phyloP scores from a whole-genome alignment of 148 eudicot species.

The Heliamphora exappendiculata region DNA sequence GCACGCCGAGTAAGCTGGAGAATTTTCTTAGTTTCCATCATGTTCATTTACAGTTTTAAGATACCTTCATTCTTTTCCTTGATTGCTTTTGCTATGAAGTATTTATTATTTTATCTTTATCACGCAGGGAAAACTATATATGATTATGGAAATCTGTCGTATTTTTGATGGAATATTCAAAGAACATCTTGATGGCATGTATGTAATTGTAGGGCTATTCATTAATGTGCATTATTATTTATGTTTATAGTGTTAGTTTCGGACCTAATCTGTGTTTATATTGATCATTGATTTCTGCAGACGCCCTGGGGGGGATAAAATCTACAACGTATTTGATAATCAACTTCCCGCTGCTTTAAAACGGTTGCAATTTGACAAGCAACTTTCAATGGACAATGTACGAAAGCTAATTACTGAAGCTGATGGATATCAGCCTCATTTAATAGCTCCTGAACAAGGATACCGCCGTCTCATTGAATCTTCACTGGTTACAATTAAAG shows the following conservation, averaged over 20 bases:
- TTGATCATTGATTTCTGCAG: slow-evolving; percentile 10
- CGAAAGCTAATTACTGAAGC: slow-evolving; percentile 27
- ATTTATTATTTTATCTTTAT: background rate
- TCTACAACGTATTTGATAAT: slow-evolving; percentile 26
- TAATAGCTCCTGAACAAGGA: slow-evolving; percentile 31
- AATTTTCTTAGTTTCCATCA: background rate
- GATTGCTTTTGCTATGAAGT: background rate
- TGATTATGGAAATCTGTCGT: slow-evolving; percentile 92
- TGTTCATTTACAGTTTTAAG: background rate
- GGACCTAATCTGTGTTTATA: background rate
- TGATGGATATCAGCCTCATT: slow-evolving; percentile 33
- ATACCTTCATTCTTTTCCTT: background rate
- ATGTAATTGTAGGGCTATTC: slow-evolving; percentile 21
- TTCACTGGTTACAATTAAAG: slow-evolving; percentile 16
- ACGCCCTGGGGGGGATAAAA: slow-evolving; percentile 27
- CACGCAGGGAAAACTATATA: slow-evolving; percentile 79
- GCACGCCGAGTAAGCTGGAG: background rate
- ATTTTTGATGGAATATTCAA: slow-evolving; percentile 83
- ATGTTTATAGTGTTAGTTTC: background rate
- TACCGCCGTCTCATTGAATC: slow-evolving; percentile 30
- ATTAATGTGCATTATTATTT: background rate
- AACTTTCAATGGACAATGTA: slow-evolving; percentile 25
- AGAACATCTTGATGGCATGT: slow-evolving; percentile 98
- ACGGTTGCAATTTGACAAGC: slow-evolving; percentile 26
- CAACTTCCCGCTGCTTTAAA: slow-evolving; percentile 31